These are phyloP conservation scores for Aureobasidium sp. DNA, from an alignment of 2,329 filamentous ascomycete species.

Conservation along the genomic window DNA sequence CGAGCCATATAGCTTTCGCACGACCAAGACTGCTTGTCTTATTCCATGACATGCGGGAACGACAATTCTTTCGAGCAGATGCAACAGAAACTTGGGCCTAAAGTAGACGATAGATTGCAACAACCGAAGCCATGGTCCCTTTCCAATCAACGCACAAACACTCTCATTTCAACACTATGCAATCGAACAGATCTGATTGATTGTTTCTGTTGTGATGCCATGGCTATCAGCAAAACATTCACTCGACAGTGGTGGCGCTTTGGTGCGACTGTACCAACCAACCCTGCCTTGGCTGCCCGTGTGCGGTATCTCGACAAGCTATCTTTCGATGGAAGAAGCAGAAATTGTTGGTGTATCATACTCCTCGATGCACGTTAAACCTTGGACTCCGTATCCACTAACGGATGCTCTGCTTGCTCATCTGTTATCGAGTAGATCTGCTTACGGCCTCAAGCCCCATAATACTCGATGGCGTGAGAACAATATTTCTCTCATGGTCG, in stretches of 20 bases:
- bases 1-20: background rate
- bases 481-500: background rate
- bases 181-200: slow-evolving; percentile 3
- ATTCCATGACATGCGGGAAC: background rate
- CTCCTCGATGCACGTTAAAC: background rate
- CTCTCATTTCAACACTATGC: slow-evolving; percentile 9
- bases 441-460: background rate
- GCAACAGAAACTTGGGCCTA: background rate
- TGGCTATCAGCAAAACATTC: slow-evolving; percentile 1
- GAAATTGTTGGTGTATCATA: background rate
- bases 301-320: background rate
- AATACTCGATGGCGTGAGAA: background rate
- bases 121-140: slow-evolving; percentile 9
- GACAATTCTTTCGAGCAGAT: background rate
- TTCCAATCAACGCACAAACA: slow-evolving; percentile 12
- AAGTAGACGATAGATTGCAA: slow-evolving; percentile 8
- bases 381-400: background rate
- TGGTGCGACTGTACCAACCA: background rate
- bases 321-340: background rate
- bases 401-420: background rate
- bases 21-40: background rate
- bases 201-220: slow-evolving; percentile 6
- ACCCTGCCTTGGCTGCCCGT: background rate
- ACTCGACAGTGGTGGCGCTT: slow-evolving; percentile 5
- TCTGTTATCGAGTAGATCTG: background rate